Percentiles rank a stretch among this genome's conserved stretches.
These are phyloP conservation scores for Aureobasidium mangrovei DNA, from an alignment of 2,329 filamentous ascomycete genomes.

Conservation along the genomic window DNA sequence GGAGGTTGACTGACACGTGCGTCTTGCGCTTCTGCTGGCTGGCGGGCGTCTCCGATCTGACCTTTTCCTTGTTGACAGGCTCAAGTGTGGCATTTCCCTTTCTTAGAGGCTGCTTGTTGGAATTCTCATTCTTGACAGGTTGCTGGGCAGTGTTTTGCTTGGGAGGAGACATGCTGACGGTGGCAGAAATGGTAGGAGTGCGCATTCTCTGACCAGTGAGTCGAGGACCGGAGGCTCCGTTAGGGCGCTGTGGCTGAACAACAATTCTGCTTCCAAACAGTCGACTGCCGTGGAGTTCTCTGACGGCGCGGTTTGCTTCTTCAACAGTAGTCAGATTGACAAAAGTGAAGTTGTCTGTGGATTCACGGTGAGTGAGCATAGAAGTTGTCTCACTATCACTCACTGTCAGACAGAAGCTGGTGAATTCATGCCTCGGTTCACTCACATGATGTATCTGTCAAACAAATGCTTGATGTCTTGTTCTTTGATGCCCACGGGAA, in stretches of 20 bases:
- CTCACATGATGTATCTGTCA: background rate
- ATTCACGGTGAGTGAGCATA: slow-evolving; percentile 3
- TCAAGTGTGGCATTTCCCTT: too few relatives aligned
- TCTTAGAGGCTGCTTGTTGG: too few relatives aligned
- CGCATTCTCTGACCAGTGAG: background rate
- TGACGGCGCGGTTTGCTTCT: slow-evolving; percentile 1
- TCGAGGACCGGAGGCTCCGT: background rate
- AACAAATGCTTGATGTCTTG: background rate
- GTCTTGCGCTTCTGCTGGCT: too few relatives aligned
- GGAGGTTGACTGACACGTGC: background rate
- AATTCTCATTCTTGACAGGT: too few relatives aligned
- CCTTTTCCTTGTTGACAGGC: too few relatives aligned
- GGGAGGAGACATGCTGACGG: too few relatives aligned
- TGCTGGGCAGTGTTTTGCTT: too few relatives aligned
- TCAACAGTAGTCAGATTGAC: background rate
- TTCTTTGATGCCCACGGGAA: background rate
- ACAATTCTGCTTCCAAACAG: background rate
- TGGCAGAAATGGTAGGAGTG: too few relatives aligned
- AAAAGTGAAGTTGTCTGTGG: background rate
- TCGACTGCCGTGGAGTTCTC: background rate
- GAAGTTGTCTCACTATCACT: slow-evolving; percentile 1
- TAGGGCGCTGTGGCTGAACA: background rate
- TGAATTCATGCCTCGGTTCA: background rate
- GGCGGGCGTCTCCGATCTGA: too few relatives aligned
- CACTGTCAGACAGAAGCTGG: background rate